Evolutionary conservation across 176 grass and related monocot species (phyloP), one percentile per base, ranked within the genome.

Genomic region (Carex pumila): DNA sequence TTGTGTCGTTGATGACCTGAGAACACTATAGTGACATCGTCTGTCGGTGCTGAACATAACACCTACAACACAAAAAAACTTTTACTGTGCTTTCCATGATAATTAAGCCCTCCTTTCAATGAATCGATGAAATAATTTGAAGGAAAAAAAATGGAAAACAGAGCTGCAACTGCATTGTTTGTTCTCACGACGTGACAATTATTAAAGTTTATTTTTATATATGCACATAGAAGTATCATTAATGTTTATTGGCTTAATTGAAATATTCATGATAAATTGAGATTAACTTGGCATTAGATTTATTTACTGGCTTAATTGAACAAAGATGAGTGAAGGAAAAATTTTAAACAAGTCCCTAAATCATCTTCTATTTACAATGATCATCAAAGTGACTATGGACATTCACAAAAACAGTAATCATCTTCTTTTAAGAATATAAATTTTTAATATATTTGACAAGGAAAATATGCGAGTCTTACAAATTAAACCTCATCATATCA

Each of bases 41-140:
- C 92, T 72, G 91, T 97, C 92, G 92, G 94, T 60, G 94, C 83
- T 2, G 92, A 97, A 77, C 94, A 97, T 72, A 94, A 86, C 2
- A 94, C 94, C 94, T 97, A 67, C 87, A 73, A 39, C 17, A 79
- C 55, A 53, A 80, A 87, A 85, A 13, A 60, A 2, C 52, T 52
- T 52, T 72, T 49, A 49, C 37, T 47, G 69, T 47, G 19, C 19
- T 74, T 52, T 52, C 4, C 3, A 39, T 39, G 37, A 39, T 39
- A 39, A 39, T 39, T 39, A 39, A 39, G 37, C 37, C 37, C 5
- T 4, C 37, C 37, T 39, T 39, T 39, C 5, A 30, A 19, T 25
- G 4, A 74, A 1, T 71, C 25, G 0, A 34, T 6, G 71, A 6
- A 63, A 86, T 53, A 72, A 54, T 68, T 57, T 61, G 32, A 22